Evolutionary conservation across 805 yeast genomes (phyloP), one percentile per base, ranked within the genome.

Genomic region (Cyberlindnera galapagoensis): DNA sequence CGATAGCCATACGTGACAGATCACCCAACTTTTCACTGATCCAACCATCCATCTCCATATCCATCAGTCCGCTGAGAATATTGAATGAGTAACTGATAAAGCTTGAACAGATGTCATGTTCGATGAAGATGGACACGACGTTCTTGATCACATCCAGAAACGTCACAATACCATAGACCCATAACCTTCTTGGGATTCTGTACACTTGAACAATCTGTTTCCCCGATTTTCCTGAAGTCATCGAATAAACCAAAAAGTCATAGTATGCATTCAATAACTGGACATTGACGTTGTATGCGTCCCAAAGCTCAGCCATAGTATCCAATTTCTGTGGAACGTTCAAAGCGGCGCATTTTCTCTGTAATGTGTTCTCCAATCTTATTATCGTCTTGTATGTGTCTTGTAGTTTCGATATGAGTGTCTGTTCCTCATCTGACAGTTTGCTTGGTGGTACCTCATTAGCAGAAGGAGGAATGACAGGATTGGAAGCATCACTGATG

Each of bases 111-210:
- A 81, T 79, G 49, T 80, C 88, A 45, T 82, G 88, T 43, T 81
- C 88, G 47, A 74, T 74, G 47, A 79, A 80, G 15, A 80, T 74
- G 13, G 80, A 76, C 39, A 76, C 74, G 29, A 81, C 80, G 52
- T 80, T 81, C 51, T 81, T 81, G 47, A 81, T 59, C 6, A 81
- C 86, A 52, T 81, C 92, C 30, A 81, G 57, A 45, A 82, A 80
- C 13, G 88, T 84, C 11, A 82, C 88, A 10, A 84, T 76, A 17
- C 94, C 94, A 53, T 82, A 82, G 7, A 83, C 88, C 92, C 92
- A 83, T 64, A 83, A 65, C 45, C 92, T 62, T 46, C 90, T 65
- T 21, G 84, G 83, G 26, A 83, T 80, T 53, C 86, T 75, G 53
- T 83, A 82, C 24, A 80, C 71, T 42, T 79, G 80, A 7, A 83